phyloP scores from a whole-genome alignment of 768 basidiomycete genomes.

The Boletus vermiculosoides region DNA sequence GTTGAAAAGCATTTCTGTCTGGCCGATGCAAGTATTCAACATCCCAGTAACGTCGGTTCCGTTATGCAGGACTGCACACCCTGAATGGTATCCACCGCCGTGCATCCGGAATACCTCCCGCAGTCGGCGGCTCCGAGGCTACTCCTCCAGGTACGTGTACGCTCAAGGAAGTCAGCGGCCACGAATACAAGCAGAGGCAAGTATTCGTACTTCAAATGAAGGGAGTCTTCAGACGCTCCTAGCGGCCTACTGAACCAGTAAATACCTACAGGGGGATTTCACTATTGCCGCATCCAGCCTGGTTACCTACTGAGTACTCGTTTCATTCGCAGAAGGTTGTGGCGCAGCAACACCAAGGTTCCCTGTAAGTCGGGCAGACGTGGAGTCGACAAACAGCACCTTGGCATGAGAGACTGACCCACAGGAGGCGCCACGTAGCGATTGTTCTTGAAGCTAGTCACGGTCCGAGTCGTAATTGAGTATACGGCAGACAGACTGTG shows the following conservation, averaged over 20 bases:
- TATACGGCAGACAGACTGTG: neutral
- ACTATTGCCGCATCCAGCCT: constrained; percentile 13
- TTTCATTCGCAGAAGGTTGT: constrained; percentile 1
- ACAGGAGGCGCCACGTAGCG: neutral
- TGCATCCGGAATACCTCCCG: constrained; percentile 3
- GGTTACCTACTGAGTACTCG: constrained; percentile 16
- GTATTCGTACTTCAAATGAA: constrained; percentile 31
- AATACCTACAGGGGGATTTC: constrained; percentile 7
- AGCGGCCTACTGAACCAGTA: neutral
- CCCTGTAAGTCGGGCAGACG: neutral
- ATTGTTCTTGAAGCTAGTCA: too few species aligned
- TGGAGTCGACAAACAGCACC: neutral
- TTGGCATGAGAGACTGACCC: neutral
- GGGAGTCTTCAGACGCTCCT: constrained; percentile 23
- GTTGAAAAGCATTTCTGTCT: neutral
- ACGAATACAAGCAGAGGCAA: neutral
- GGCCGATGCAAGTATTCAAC: too few species aligned
- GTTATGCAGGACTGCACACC: constrained; percentile 14
- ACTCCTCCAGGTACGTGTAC: neutral
- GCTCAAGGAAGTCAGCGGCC: neutral
- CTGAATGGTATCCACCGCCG: constrained; percentile 16
- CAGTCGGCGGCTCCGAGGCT: constrained; percentile 19
- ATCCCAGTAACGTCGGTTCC: neutral
- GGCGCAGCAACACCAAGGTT: constrained; percentile 12
- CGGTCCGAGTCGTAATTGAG: too few species aligned